Evolutionary conservation across 2,329 filamentous ascomycete genomes (phyloP), one percentile per base, ranked within the genome.

Genomic region (Beauveria scarabaeidicola): DNA sequence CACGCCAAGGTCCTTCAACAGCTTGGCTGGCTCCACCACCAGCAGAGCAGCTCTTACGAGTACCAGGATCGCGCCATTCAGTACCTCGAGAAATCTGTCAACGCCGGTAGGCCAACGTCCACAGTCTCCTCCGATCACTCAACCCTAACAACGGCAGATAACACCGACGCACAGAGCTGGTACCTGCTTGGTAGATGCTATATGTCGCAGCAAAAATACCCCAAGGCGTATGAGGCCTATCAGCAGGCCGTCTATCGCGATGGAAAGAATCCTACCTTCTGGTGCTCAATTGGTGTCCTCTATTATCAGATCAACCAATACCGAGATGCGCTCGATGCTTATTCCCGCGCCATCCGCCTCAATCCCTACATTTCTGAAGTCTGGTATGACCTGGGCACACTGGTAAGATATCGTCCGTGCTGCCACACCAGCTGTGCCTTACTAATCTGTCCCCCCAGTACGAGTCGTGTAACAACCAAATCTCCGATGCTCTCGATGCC

Each of bases 231-330:
- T 68, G 94, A 99, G 71, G 93, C 94, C 6, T 97, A 97, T 73
- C 94, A 99, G 72, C 94, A 99, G 77, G 94, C 94, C 3, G 94
- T 99, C 43, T 99, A 99, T 71, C 91, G 94, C 60, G 94, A 99
- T 72, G 94, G 94, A 38, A 88, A 94, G 66, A 97, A 97, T 72
- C 94, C 94, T 19, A 97, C 94, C 2, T 99, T 97, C 78, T 99
- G 94, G 94, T 97, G 94, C 78, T 97, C 93, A 10, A 99, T 99
- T 70, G 94, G 94, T 72, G 94, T 99, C 17, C 82, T 99, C 61
- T 99, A 99, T 74, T 99, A 97, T 77, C 94, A 97, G 76, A 99
- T 99, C 78, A 99, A 97, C 75, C 94, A 99, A 77, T 99, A 99
- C 76, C 87, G 94, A 61, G 94, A 99, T 78, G 94, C 94, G 3